Evolutionary conservation across 2,329 filamentous ascomycete genomes (phyloP).

Genomic region (Cadophora sp.): DNA sequence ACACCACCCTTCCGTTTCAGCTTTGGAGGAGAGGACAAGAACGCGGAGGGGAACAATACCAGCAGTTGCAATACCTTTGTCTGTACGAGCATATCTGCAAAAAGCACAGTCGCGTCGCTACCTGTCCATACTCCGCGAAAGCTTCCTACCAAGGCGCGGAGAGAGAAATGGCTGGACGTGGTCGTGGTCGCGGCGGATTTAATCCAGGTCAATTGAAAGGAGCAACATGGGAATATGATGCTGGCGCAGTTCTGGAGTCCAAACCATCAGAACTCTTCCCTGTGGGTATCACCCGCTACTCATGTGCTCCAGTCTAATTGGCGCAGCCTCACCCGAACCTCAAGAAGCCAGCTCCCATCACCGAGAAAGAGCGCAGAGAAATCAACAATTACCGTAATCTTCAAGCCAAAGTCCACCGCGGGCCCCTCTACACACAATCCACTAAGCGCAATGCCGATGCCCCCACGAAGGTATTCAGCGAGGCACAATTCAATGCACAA

Average conservation of each 20-base stretch:
- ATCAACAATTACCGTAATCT: conserved; percentile 58
- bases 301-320: background rate
- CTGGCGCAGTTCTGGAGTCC: conserved; percentile 42
- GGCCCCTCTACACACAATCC: conserved; percentile 58
- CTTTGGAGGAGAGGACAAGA: background rate
- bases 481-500: conserved; percentile 46
- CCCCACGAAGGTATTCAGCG: conserved; percentile 50
- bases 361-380: conserved; percentile 51
- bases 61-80: background rate
- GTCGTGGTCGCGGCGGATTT: conserved; percentile 37
- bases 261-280: conserved; percentile 55
- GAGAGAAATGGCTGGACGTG: conserved; percentile 37
- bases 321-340: conserved; percentile 42
- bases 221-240: conserved; percentile 43
- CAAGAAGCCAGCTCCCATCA: conserved; percentile 49
- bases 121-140: background rate
- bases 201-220: conserved; percentile 39
- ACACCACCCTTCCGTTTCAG: background rate
- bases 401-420: conserved; percentile 62
- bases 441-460: conserved; percentile 44
- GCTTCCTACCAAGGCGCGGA: background rate
- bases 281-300: conserved; percentile 43
- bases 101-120: background rate
- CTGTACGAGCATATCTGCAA: background rate
- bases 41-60: background rate